These are phyloP conservation scores for Pisolithus microcarpus DNA, from an alignment of 768 basidiomycete species.

Conservation along the genomic window DNA sequence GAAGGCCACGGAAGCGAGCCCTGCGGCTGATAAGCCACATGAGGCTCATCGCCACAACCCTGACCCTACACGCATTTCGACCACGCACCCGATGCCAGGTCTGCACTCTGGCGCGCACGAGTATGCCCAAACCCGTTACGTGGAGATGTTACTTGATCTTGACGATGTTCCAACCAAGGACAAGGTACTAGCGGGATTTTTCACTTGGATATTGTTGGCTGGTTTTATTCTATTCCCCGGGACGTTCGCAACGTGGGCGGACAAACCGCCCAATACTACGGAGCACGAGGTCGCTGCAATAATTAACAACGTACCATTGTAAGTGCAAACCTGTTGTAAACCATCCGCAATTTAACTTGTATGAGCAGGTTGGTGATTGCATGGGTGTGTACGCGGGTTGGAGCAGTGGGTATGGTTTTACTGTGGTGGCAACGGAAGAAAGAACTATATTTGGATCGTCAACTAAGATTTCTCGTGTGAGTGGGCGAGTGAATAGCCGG, in stretches of 20 bases:
- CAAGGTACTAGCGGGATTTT: constrained; percentile 49
- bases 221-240: constrained; percentile 59
- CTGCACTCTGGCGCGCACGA: constrained; percentile 18
- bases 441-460: too few relatives aligned
- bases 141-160: constrained; percentile 56
- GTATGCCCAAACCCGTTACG: constrained; percentile 39
- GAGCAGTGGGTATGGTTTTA: too few relatives aligned
- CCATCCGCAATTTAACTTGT: neutral
- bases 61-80: neutral
- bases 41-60: neutral
- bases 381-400: constrained; percentile 1
- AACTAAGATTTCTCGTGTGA: too few relatives aligned
- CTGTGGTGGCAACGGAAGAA: too few relatives aligned
- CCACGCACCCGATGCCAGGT: constrained; percentile 7
- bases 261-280: constrained; percentile 20
- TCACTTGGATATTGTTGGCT: constrained; percentile 56
- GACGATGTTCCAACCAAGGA: constrained; percentile 46
- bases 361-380: constrained; percentile 44
- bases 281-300: constrained; percentile 28
- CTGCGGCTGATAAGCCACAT: neutral
- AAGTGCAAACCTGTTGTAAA: constrained; percentile 13
- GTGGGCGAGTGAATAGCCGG: too few relatives aligned
- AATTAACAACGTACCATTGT: constrained; percentile 43
- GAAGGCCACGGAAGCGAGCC: neutral
- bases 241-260: constrained; percentile 44